Conservation (phyloP, 176 grass and related monocot species). For the Rhynchospora breviuscula region DNA sequence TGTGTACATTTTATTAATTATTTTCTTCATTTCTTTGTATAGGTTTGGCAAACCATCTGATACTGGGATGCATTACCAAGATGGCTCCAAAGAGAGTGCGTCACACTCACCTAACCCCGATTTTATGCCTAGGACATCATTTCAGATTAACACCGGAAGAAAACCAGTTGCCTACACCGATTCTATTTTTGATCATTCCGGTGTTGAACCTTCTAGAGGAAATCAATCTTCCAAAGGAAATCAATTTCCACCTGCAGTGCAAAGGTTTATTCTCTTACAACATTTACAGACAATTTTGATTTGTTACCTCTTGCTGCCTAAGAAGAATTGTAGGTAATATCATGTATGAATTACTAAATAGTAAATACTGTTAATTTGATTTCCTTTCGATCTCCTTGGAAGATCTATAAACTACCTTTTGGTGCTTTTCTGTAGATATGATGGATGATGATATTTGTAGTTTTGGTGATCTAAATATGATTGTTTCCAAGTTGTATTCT, state of each 20-base stretch:
- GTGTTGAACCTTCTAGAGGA: conserved; percentile 2
- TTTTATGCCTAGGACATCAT: not conserved
- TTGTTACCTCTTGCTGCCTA: too few species aligned
- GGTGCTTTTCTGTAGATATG: not conserved
- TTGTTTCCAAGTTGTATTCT: not conserved
- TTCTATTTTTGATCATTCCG: not conserved
- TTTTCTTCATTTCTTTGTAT: not conserved
- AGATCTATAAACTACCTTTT: not conserved
- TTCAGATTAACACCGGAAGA: not conserved
- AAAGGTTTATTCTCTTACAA: conserved; percentile 38
- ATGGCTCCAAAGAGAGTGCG: not conserved
- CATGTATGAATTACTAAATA: not conserved
- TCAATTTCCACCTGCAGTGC: conserved; percentile 30
- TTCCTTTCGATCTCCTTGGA: not conserved
- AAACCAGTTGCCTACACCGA: conserved; percentile 12
- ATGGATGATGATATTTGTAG: not conserved
- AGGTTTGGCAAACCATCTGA: not conserved
- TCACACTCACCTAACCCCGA: not conserved
- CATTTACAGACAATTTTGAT: not conserved
- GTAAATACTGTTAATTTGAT: not conserved
- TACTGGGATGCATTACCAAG: not conserved
- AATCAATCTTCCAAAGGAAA: conserved; percentile 3
- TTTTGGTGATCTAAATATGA: not conserved
- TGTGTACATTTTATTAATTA: not conserved
- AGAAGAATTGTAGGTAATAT: too few species aligned